Evolutionary conservation across 2,329 filamentous ascomycete species (phyloP).

Genomic region (Xylaria sp.): DNA sequence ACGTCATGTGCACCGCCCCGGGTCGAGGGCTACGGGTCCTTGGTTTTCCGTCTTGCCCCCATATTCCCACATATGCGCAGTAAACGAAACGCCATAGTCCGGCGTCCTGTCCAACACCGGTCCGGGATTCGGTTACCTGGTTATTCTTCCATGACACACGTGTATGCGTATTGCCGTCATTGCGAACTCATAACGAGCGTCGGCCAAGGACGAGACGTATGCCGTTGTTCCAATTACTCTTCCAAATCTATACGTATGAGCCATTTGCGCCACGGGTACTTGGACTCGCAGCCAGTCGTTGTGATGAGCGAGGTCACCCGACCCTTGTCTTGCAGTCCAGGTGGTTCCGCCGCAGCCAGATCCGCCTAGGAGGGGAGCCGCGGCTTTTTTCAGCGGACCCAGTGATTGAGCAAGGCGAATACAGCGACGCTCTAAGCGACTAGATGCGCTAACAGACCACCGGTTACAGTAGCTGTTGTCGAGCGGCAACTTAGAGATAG

Average conservation of each 20-base stretch:
- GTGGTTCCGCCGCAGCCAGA: conserved; percentile 30
- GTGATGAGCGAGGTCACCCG: conserved; percentile 38
- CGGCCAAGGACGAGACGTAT: conserved; percentile 6
- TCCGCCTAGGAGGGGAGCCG: conserved; percentile 25
- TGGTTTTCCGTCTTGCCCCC: conserved; percentile 26
- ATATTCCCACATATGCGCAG: conserved; percentile 30
- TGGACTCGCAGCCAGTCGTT: conserved; percentile 29
- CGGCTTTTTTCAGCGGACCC: conserved; percentile 31
- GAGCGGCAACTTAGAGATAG: conserved; percentile 40
- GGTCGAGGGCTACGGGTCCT: conserved; percentile 21
- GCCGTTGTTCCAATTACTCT: not conserved
- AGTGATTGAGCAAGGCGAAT: conserved; percentile 30
- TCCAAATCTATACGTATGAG: conserved; percentile 9
- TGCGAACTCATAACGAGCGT: conserved; percentile 4
- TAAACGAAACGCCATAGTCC: conserved; percentile 18
- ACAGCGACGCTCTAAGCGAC: conserved; percentile 31
- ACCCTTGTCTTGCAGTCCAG: conserved; percentile 30
- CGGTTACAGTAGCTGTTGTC: conserved; percentile 39
- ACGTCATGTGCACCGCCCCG: conserved; percentile 38
- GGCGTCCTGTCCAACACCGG: conserved; percentile 11
- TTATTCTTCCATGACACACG: conserved; percentile 20
- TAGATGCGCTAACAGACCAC: conserved; percentile 38
- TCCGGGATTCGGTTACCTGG: conserved; percentile 20
- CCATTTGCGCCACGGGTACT: conserved; percentile 24
- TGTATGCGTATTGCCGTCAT: conserved; percentile 17